Conservation (phyloP, 495 filamentous ascomycete genomes). For the Usnea hakonensis region DNA sequence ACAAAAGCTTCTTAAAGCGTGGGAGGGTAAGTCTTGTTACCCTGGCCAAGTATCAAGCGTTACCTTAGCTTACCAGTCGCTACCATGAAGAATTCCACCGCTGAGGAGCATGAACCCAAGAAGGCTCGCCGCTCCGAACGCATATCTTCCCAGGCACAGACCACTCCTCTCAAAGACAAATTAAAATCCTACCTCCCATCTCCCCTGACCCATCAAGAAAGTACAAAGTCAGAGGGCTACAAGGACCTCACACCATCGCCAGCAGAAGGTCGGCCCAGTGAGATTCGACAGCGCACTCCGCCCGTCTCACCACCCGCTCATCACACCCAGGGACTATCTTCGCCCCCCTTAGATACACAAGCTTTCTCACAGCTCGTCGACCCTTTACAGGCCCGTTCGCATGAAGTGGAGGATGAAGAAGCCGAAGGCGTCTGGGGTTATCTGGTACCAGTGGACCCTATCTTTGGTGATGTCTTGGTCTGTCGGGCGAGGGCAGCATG, state of each 20-base stretch:
- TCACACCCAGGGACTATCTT: constrained; percentile 59
- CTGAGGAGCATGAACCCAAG: constrained; percentile 39
- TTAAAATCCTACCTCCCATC: constrained; percentile 62
- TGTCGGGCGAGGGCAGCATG: constrained; percentile 62
- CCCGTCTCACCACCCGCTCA: constrained; percentile 50
- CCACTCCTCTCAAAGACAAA: constrained; percentile 46
- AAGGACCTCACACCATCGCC: constrained; percentile 70
- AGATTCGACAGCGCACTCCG: constrained; percentile 41
- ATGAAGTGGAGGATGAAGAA: constrained; percentile 78
- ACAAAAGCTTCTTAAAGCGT: constrained; percentile 49
- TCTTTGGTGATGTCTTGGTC: constrained; percentile 62
- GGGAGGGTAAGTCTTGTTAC: constrained; percentile 34
- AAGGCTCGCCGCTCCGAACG: constrained; percentile 47
- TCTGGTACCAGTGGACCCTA: constrained; percentile 68
- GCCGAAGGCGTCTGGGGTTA: constrained; percentile 96
- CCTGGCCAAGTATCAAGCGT: background rate
- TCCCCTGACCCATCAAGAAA: constrained; percentile 62
- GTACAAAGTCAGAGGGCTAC: constrained; percentile 52
- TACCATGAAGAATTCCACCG: constrained; percentile 32
- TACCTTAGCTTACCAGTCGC: constrained; percentile 11
- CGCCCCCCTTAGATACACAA: constrained; percentile 58
- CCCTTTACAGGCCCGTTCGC: constrained; percentile 62
- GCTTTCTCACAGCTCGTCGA: constrained; percentile 71
- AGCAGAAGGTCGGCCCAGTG: constrained; percentile 52
- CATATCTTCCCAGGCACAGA: constrained; percentile 45